These are phyloP conservation scores for Solanum pimpinellifolium DNA, from an alignment of 257 asterid species.

Conservation along the genomic window DNA sequence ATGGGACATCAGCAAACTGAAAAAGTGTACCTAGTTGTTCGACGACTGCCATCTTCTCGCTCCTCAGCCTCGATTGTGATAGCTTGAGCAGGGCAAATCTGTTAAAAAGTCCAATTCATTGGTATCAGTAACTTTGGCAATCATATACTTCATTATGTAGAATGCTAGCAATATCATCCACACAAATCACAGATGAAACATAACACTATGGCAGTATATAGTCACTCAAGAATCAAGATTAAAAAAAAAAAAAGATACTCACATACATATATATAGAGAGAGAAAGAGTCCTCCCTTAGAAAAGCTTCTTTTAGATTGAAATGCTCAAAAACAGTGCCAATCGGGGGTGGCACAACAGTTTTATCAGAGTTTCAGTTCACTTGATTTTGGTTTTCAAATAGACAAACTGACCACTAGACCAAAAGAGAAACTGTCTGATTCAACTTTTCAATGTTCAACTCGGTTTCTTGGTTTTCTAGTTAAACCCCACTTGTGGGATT, in stretches of 20 bases:
- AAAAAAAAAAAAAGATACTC: no score
- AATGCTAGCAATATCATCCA: background rate
- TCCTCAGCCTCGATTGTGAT: constrained; percentile 96
- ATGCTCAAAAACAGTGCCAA: background rate
- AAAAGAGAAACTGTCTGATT: no score
- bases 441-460: no score
- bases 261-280: no score
- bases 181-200: background rate
- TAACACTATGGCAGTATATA: background rate
- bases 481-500: no score
- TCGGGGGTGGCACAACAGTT: background rate
- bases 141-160: background rate
- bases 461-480: no score
- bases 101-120: background rate
- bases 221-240: background rate
- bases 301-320: background rate
- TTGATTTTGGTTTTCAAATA: background rate
- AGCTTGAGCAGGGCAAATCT: constrained; percentile 96
- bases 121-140: background rate
- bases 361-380: background rate
- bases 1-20: background rate
- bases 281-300: background rate
- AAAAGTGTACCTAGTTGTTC: constrained; percentile 64
- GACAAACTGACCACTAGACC: background rate
- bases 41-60: constrained; percentile 95